Base-by-base conservation (phyloP, 2,329 filamentous ascomycete species). In the Aaosphaeria arxii region DNA sequence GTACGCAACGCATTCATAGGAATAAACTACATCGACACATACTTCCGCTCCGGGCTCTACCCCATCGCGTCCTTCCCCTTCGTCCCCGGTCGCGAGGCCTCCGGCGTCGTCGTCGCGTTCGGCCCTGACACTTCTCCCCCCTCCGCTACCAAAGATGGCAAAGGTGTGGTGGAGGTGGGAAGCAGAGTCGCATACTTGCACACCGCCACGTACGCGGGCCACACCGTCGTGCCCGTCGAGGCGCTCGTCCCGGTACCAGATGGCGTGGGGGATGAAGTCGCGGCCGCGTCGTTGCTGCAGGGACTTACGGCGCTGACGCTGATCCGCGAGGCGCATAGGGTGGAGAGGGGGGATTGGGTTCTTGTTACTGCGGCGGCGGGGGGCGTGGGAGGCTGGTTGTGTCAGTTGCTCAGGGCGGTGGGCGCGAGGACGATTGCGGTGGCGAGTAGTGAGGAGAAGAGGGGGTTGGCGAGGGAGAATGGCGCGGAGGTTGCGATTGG, bases 1-100 rank as follows among this genome's bases (percentile, higher is more conserved):
- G 82, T 96, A 49, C 87, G 86, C 71, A 95, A 95, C 71, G 82
- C 86, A 54, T 88, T 82, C 66, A 78, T 87, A 43, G 91, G 91
- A 50, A 76, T 96, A 52, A 96, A 96, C 73, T 96, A 82, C 73
- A 95, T 96, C 62, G 91, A 96, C 71, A 95, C 82, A 79, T 95
- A 96, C 74, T 95, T 91, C 80, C 89, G 91, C 67, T 84, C 81
- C 9, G 91, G 91, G 7, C 81, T 95, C 44, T 96, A 96, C 77
- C 74, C 78, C 7, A 75, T 84, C 1, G 79, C 87, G 1, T 67
- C 74, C 1, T 83, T 88, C 59, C 91, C 91, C 4, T 80, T 88
- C 59, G 84, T 86, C 44, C 85, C 92, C 17, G 91, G 91, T 52
- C 86, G 87, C 60, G 91, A 96, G 75, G 88, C 80, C 50, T 80